Conservation (phyloP, 2,329 filamentous ascomycete species). For the Colletotrichum lupini region DNA sequence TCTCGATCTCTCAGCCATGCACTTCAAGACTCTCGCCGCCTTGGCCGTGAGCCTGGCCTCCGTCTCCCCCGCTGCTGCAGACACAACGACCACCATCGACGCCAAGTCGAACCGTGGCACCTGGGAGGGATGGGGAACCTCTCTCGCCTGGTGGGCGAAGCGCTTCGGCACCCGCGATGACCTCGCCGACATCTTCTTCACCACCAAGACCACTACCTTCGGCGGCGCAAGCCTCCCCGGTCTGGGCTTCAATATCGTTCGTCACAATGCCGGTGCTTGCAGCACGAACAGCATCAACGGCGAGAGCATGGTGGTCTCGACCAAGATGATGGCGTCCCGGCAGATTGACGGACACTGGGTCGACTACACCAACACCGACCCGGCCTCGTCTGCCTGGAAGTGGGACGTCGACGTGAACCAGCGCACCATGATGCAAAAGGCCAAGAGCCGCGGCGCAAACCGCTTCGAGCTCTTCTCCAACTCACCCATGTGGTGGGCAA, state of each 20-base stretch:
- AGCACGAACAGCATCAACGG: constrained; percentile 48
- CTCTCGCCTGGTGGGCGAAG: constrained; percentile 56
- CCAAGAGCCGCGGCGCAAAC: constrained; percentile 47
- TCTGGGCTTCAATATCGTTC: constrained; percentile 54
- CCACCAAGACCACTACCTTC: constrained; percentile 43
- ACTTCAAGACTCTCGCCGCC: constrained; percentile 7
- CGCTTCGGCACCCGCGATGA: constrained; percentile 53
- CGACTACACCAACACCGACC: constrained; percentile 48
- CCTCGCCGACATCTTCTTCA: constrained; percentile 54
- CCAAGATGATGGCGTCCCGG: constrained; percentile 49
- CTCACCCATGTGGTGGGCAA: constrained; percentile 59
- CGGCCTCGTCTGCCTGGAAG: constrained; percentile 50
- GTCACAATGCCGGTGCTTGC: constrained; percentile 56
- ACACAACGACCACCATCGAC: constrained; percentile 24
- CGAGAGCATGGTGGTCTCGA: constrained; percentile 48
- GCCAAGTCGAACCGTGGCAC: constrained; percentile 48
- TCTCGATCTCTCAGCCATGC: constrained; percentile 1
- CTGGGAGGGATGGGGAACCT: constrained; percentile 57
- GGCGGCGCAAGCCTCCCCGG: constrained; percentile 48
- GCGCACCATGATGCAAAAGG: constrained; percentile 51
- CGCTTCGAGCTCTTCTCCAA: constrained; percentile 58
- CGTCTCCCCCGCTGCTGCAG: not conserved
- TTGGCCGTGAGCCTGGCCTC: constrained; percentile 16
- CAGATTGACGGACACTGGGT: constrained; percentile 54
- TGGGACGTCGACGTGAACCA: constrained; percentile 54